Percentiles rank a stretch among this genome's conserved stretches.
Conservation (phyloP, 2,329 filamentous ascomycete genomes). For the Fusarium palustre region DNA sequence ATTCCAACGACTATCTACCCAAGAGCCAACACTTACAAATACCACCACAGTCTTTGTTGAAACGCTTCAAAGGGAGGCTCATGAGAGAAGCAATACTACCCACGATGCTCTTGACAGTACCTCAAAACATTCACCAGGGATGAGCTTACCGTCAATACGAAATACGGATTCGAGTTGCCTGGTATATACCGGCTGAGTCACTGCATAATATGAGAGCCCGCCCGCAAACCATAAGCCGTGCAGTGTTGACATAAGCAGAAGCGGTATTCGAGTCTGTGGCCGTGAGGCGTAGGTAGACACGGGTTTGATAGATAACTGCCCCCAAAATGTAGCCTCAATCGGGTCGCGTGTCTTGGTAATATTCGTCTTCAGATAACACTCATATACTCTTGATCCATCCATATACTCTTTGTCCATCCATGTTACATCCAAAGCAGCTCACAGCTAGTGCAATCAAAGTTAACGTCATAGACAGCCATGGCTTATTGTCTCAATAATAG, state of each 20-base stretch:
- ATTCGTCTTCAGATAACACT: neutral
- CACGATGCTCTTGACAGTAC: neutral
- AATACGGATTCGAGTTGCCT: neutral
- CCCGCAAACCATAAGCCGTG: neutral
- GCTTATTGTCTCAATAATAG: neutral
- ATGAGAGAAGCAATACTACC: neutral
- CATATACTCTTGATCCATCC: neutral
- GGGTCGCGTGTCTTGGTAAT: neutral
- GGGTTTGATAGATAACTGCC: neutral
- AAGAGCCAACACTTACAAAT: neutral
- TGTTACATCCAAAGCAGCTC: neutral
- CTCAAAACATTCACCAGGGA: neutral
- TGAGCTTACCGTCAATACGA: constrained; percentile 7
- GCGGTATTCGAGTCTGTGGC: neutral
- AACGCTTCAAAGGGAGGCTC: neutral
- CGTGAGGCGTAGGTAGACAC: constrained; percentile 3
- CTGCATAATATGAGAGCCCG: neutral
- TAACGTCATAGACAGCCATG: neutral
- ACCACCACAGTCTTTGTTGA: neutral
- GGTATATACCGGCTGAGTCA: neutral
- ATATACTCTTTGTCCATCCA: neutral
- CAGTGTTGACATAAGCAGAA: neutral
- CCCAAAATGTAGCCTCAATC: constrained; percentile 16
- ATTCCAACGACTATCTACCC: too few species aligned
- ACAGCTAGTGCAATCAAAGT: neutral